Evolutionary conservation across 345 rosid genomes (phyloP), one percentile per base, ranked within the genome.

Genomic region (Populus davidiana): DNA sequence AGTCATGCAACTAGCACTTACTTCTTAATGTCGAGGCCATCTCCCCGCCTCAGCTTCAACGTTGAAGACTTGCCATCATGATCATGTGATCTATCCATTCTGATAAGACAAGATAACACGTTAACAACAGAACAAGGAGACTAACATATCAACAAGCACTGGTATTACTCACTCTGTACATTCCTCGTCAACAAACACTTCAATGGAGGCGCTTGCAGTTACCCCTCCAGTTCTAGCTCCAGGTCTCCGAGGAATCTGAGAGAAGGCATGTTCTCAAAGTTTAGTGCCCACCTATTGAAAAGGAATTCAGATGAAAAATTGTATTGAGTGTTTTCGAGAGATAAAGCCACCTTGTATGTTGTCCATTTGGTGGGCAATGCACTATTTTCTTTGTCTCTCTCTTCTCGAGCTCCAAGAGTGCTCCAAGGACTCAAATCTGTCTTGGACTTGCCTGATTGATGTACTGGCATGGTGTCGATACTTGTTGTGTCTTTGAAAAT

Each of bases 321-420:
- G 31, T 21, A 44, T 35, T 1, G 33, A 69, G 1, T 6, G 9
- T 67, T 31, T 56, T 49, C 41, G 25, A 8, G 35, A 64, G 54
- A 39, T 6, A 35, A 41, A 23, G n/a, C 31, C 81, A 96, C 99
- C 98, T 93, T 93, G 81, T 85, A 85, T 4, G 92, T 79, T 80
- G 86, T 79, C 98, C 99, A 96, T 81, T 91, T 96, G 21, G 87
- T 72, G 71, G 98, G 98, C 29, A 83, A 35, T 31, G 93, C 86
- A 80, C 79, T 91, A 73, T 96, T 96, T 83, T 96, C 99, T 86
- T 96, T 96, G 87, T 96, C 93, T 79, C 98, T 93, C 83, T 96
- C 95, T 73, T 88, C 89, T 79, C 88, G 86, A 71, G 83, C 80
- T 67, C 96, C 97, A 69, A 96, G 91, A 78, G 66, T 84, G 36